A percentile compares a stretch with the other conserved stretches of the same genome.
Evolutionary conservation across 768 basidiomycete genomes (phyloP).

Genomic region (Boletus huronensis): DNA sequence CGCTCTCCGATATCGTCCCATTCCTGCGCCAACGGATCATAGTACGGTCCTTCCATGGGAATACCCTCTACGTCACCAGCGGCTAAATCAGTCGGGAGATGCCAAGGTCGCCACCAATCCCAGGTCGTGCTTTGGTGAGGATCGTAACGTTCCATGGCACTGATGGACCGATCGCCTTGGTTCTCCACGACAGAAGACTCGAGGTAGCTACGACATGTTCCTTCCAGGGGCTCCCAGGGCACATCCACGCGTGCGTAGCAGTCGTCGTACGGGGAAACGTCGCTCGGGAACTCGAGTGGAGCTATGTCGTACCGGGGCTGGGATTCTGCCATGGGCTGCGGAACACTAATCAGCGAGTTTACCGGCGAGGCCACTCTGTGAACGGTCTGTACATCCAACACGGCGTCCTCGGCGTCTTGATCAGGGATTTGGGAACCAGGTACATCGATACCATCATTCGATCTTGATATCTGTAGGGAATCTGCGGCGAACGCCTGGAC

Average conservation of each 20-base stretch:
- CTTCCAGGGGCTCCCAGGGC: not conserved
- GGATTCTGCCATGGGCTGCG: slow-evolving; percentile 3
- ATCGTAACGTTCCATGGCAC: not conserved
- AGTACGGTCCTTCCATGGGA: not conserved
- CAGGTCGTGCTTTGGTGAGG: not conserved
- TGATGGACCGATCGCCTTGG: not conserved
- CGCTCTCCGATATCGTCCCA: not conserved
- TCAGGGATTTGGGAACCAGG: not conserved
- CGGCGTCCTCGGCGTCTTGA: not conserved
- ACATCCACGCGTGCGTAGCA: not conserved
- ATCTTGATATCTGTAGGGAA: not conserved
- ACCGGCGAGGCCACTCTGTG: not conserved
- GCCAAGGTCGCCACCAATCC: not conserved
- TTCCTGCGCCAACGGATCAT: slow-evolving; percentile 4
- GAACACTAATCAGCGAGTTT: slow-evolving; percentile 3
- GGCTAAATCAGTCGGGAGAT: not conserved
- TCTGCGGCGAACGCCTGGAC: not conserved
- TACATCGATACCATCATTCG: not conserved
- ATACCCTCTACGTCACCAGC: slow-evolving; percentile 1
- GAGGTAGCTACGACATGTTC: not conserved
- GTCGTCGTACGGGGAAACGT: slow-evolving; percentile 6
- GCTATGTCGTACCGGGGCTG: slow-evolving; percentile 10
- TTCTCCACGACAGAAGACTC: not conserved
- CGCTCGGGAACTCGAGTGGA: slow-evolving; percentile 12
- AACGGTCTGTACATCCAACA: not conserved